Conservation (phyloP, 768 basidiomycete species). For the Daedaleopsis sinensis region DNA sequence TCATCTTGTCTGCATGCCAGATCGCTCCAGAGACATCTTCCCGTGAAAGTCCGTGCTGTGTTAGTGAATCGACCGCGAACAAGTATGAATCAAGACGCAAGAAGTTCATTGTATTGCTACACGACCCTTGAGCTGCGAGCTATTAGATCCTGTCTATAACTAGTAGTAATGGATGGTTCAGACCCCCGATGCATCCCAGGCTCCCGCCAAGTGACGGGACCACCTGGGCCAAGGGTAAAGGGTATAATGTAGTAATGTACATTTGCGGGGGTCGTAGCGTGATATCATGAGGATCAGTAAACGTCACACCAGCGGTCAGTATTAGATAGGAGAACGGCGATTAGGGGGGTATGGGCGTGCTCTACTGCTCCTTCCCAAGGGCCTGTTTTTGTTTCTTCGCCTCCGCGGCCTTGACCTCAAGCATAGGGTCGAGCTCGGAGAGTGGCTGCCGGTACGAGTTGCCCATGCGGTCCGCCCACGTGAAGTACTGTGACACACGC, state of each 20-base stretch:
- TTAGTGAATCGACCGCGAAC: no score
- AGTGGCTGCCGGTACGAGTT: conserved; percentile 91
- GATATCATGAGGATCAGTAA: conserved; percentile 11
- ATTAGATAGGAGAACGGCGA: background rate
- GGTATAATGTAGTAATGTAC: conserved; percentile 13
- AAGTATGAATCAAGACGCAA: background rate
- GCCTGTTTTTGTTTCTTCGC: conserved; percentile 33
- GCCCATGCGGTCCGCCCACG: conserved; percentile 85
- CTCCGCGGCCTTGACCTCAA: conserved; percentile 55
- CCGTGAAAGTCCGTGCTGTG: no score
- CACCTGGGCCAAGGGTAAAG: conserved; percentile 6
- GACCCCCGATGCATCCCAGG: no score
- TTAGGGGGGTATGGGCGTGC: background rate
- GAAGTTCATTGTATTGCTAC: conserved; percentile 9
- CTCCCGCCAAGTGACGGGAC: background rate
- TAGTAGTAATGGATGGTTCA: no score
- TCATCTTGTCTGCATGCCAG: no score
- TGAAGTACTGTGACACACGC: conserved; percentile 77
- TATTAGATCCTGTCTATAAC: conserved; percentile 8
- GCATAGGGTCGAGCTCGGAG: conserved; percentile 80
- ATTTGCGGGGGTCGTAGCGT: conserved; percentile 15
- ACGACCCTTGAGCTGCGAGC: conserved; percentile 7
- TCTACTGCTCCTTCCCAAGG: conserved; percentile 29
- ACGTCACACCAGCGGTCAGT: background rate
- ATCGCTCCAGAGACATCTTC: background rate